Evolutionary conservation across 169 alveolate genomes (phyloP).

Genomic region (Cryptosporidium viatorum): DNA sequence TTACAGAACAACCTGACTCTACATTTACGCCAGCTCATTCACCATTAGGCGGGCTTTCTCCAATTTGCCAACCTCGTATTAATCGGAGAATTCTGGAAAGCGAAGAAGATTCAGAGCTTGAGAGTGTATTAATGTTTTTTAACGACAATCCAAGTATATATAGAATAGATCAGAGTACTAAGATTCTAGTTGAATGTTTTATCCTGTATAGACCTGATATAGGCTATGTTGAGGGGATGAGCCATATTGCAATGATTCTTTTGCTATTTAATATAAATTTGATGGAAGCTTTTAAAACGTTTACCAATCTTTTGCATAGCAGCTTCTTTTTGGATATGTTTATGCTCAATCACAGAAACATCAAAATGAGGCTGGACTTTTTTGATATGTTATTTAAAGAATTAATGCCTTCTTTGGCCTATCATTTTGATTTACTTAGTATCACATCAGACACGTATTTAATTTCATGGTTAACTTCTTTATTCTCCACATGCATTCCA

Average conservation of each 20-base stretch:
- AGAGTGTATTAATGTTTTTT: constrained; percentile 51
- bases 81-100: neutral
- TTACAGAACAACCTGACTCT: neutral
- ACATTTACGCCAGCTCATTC: neutral
- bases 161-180: constrained; percentile 59
- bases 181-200: constrained; percentile 55
- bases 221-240: constrained; percentile 74
- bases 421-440: constrained; percentile 60
- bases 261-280: constrained; percentile 37
- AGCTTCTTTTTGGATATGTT: constrained; percentile 51
- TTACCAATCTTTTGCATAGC: constrained; percentile 54
- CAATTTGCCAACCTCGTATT: neutral
- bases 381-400: constrained; percentile 53
- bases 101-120: constrained; percentile 44
- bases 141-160: constrained; percentile 18
- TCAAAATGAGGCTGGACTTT: constrained; percentile 69
- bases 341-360: constrained; percentile 49
- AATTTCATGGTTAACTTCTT: constrained; percentile 66
- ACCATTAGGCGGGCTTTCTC: neutral
- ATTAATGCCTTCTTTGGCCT: constrained; percentile 63
- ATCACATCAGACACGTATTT: constrained; percentile 63
- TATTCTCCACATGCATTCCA: constrained; percentile 61
- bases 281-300: constrained; percentile 59
- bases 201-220: constrained; percentile 62
- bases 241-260: constrained; percentile 59